Evolutionary conservation across 164 flowering plant species (phyloP).

Genomic region (Sedum album): DNA sequence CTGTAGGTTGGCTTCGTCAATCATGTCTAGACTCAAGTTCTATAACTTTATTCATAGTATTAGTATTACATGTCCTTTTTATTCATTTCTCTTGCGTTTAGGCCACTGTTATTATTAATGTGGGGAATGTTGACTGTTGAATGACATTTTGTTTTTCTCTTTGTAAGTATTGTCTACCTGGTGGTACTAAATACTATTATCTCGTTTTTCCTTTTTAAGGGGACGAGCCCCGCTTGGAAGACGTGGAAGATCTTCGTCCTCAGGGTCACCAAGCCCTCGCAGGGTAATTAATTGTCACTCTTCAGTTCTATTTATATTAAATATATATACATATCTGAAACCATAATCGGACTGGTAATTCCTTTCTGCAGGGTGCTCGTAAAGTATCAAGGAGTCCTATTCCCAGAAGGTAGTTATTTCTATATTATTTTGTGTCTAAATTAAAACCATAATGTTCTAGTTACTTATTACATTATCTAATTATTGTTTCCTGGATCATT

Average conservation of each 20-base stretch:
- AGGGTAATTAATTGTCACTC: conserved; percentile 35
- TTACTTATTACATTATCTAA: background rate
- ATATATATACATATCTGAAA: background rate
- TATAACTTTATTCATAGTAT: too few species aligned
- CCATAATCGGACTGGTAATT: background rate
- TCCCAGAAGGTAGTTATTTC: conserved; percentile 67
- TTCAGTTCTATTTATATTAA: background rate
- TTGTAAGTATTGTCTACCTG: background rate
- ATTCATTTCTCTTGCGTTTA: background rate
- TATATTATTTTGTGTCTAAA: too few species aligned
- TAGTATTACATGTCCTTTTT: too few species aligned
- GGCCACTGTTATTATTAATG: background rate
- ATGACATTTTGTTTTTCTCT: background rate
- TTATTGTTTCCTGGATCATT: background rate
- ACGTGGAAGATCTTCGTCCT: conserved; percentile 76
- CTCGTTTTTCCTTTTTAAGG: conserved; percentile 21
- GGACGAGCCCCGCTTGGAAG: conserved; percentile 57
- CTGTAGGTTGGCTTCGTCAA: background rate
- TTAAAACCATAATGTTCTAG: background rate
- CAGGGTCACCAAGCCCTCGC: conserved; percentile 82
- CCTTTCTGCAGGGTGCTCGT: conserved; percentile 40
- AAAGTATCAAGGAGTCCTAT: conserved; percentile 72
- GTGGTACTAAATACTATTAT: background rate
- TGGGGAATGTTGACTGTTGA: too few species aligned
- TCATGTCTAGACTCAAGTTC: background rate